Evolutionary conservation across 306 rosid genomes (phyloP).

Genomic region (Vigna trinervia): DNA sequence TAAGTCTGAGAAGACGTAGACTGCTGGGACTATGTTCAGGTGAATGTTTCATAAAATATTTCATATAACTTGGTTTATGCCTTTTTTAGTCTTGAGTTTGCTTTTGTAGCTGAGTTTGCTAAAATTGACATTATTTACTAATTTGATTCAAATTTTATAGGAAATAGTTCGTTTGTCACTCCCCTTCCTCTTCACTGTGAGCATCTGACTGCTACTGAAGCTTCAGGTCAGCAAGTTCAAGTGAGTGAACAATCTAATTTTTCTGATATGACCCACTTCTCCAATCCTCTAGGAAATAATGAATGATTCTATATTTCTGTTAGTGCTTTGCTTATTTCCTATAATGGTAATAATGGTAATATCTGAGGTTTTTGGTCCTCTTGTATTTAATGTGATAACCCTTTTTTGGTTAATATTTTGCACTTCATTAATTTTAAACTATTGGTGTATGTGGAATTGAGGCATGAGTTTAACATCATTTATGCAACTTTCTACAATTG

Average conservation of each 20-base stretch:
- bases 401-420: not conserved
- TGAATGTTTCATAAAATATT: conserved; percentile 37
- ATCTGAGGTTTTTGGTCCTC: not conserved
- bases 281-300: conserved; percentile 48
- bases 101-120: too few relatives aligned
- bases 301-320: conserved; percentile 32
- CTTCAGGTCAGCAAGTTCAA: conserved; percentile 44
- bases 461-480: too few relatives aligned
- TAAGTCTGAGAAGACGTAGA: conserved; percentile 86
- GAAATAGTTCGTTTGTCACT: conserved; percentile 58
- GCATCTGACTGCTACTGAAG: conserved; percentile 48
- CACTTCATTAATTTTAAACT: too few relatives aligned
- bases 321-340: not conserved
- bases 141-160: conserved; percentile 51
- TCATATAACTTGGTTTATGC: not conserved
- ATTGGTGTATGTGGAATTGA: too few relatives aligned
- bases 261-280: conserved; percentile 47
- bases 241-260: conserved; percentile 56
- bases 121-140: conserved; percentile 18
- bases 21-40: conserved; percentile 83
- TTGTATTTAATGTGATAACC: too few relatives aligned
- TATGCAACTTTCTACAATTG: too few relatives aligned
- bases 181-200: conserved; percentile 65
- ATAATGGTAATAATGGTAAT: not conserved
- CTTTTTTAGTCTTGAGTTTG: conserved; percentile 17